These are phyloP conservation scores for Saussurea involucrata DNA, from an alignment of 129 eudicot genomes.

Conservation along the genomic window DNA sequence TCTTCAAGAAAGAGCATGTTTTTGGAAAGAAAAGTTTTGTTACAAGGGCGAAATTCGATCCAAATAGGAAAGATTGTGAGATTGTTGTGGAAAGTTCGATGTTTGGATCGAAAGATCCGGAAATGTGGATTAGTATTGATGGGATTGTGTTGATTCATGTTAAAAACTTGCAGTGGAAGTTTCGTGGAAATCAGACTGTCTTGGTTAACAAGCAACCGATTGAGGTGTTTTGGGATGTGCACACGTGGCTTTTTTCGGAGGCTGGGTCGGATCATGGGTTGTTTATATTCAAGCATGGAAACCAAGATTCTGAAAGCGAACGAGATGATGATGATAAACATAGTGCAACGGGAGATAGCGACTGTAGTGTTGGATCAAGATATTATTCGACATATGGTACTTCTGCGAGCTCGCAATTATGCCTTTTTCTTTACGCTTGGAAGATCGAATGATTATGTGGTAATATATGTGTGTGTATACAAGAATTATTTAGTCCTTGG, in stretches of 20 bases:
- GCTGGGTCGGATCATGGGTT: slow-evolving; percentile 66
- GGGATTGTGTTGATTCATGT: slow-evolving; percentile 74
- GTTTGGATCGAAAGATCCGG: slow-evolving; percentile 65
- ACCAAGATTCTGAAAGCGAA: slow-evolving; percentile 31
- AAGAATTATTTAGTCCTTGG: not conserved
- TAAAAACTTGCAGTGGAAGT: slow-evolving; percentile 85
- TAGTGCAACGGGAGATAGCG: slow-evolving; percentile 44
- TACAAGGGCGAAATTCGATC: slow-evolving; percentile 62
- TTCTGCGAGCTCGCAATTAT: slow-evolving; percentile 38
- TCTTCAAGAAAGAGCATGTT: slow-evolving; percentile 67
- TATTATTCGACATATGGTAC: slow-evolving; percentile 51
- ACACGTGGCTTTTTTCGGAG: slow-evolving; percentile 66
- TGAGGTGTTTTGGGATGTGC: slow-evolving; percentile 86
- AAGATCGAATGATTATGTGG: slow-evolving; percentile 53
- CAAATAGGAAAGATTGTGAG: slow-evolving; percentile 51
- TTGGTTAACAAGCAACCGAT: slow-evolving; percentile 68
- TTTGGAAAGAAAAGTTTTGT: slow-evolving; percentile 73
- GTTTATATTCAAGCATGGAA: slow-evolving; percentile 74
- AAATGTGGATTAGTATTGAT: slow-evolving; percentile 90
- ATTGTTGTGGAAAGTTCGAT: slow-evolving; percentile 71
- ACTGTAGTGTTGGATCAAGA: slow-evolving; percentile 33
- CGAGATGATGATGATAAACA: slow-evolving; percentile 43
- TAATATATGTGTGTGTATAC: not conserved
- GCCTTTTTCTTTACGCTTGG: slow-evolving; percentile 86
- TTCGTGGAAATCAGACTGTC: slow-evolving; percentile 77